Base-by-base conservation (phyloP, 2,329 filamentous ascomycete species). In the Sporothrix inflata region DNA sequence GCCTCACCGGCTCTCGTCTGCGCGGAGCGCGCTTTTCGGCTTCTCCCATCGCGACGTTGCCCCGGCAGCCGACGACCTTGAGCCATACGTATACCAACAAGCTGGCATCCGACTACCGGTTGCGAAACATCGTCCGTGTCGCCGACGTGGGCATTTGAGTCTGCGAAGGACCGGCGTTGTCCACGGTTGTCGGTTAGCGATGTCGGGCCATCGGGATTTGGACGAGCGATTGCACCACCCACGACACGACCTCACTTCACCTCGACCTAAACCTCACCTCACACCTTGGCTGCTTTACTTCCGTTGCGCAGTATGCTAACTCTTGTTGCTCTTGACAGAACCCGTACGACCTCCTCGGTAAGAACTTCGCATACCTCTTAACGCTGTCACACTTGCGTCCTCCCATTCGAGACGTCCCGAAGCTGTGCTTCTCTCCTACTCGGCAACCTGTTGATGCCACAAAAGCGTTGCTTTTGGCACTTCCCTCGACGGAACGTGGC, bases 281-380 rank as follows among this genome's bases (percentile, higher is more conserved):
- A 8, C 5, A 19, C 12, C 3, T 16, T 9, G 7, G 7, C 24
- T n/a, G 21, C 40, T 27, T 40, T 2, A 38, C n/a, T 7, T 24
- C 19, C 9, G 3, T 30, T 27, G 34, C 12, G 8, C 61, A 65
- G 24, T 34, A 21, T 69, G 63, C 71, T 74, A 47, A 75, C 72
- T 19, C 63, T 71, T 63, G 34, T 71, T 60, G 30, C 71, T 60
- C 63, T 40, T 51, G 53, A 34, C 78, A 98, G 96, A 99, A 99
- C 89, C 91, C 93, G 82, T 98, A 93, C 89, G 95, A 96, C 89
- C 91, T 97, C 87, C 94, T 99, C 89, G 95, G 96, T 98, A 97
- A 76, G 73, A 60, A 70, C 9, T 27, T 38, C 34, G n/a, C 55
- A 27, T 7, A 14, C 67, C 16, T 63, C n/a, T 24, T 19, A 19